phyloP scores from a whole-genome alignment of 2,329 filamentous ascomycete genomes.

The Alternaria ethzedia region DNA sequence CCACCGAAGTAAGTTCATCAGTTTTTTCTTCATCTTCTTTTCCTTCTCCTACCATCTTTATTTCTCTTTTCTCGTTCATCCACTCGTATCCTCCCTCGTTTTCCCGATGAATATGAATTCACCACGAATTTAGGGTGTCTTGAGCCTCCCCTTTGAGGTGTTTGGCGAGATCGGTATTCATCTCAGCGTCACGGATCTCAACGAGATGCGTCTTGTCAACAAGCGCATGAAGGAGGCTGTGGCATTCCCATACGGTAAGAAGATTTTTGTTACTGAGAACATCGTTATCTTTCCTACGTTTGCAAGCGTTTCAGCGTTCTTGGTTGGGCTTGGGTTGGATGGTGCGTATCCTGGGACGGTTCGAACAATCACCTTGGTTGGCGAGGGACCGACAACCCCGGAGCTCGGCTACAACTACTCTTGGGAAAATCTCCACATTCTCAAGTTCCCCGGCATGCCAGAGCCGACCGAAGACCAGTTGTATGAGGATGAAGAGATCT shows the following conservation, averaged over 20 bases:
- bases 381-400: constrained; percentile 8
- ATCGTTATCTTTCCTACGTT: constrained; percentile 2
- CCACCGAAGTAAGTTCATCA: neutral
- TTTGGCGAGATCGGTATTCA: neutral
- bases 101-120: neutral
- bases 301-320: constrained; percentile 4
- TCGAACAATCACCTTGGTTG: constrained; percentile 11
- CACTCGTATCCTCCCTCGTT: neutral
- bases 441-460: neutral
- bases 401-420: neutral
- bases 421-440: neutral
- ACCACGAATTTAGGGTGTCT: neutral
- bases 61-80: neutral
- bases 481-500: constrained; percentile 10
- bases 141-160: neutral
- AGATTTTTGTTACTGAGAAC: neutral
- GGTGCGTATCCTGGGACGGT: neutral
- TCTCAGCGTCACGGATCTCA: neutral
- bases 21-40: neutral
- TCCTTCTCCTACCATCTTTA: neutral
- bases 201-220: neutral
- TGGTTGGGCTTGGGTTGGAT: neutral
- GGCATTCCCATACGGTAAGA: constrained; percentile 2
- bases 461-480: neutral
- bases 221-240: neutral